These are phyloP conservation scores for Diplocarpon mali DNA, from an alignment of 2,329 filamentous ascomycete species.

Conservation along the genomic window DNA sequence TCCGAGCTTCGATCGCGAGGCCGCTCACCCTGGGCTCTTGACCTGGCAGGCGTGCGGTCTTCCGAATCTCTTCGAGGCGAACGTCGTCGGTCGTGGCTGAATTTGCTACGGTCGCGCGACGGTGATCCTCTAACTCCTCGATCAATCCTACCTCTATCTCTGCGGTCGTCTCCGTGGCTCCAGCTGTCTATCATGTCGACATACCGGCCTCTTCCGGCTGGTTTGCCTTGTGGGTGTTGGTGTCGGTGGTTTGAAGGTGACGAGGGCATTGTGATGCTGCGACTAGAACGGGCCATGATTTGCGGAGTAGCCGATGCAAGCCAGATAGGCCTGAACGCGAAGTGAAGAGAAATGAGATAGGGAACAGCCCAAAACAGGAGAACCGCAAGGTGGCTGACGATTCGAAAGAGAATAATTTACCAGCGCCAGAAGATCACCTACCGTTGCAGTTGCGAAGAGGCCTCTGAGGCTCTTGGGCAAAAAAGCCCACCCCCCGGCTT, in stretches of 20 bases:
- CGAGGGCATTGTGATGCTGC: background rate
- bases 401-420: no score
- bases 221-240: background rate
- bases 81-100: conserved; percentile 28
- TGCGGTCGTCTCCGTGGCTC: conserved; percentile 32
- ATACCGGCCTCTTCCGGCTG: conserved; percentile 23
- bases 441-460: no score
- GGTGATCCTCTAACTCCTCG: conserved; percentile 30
- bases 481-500: no score
- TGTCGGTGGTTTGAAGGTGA: conserved; percentile 1
- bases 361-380: no score
- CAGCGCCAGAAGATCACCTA: no score
- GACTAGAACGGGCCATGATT: background rate
- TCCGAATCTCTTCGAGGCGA: conserved; percentile 21
- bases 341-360: no score
- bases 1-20: conserved; percentile 24
- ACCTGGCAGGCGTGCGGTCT: conserved; percentile 24
- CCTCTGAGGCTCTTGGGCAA: no score
- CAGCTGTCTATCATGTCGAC: conserved; percentile 34
- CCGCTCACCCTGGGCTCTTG: conserved; percentile 20
- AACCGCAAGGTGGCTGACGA: no score
- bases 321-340: no score
- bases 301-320: no score
- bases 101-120: conserved; percentile 27
- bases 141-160: conserved; percentile 33